phyloP scores from a whole-genome alignment of 176 grass and related monocot species.

The Poa annua region DNA sequence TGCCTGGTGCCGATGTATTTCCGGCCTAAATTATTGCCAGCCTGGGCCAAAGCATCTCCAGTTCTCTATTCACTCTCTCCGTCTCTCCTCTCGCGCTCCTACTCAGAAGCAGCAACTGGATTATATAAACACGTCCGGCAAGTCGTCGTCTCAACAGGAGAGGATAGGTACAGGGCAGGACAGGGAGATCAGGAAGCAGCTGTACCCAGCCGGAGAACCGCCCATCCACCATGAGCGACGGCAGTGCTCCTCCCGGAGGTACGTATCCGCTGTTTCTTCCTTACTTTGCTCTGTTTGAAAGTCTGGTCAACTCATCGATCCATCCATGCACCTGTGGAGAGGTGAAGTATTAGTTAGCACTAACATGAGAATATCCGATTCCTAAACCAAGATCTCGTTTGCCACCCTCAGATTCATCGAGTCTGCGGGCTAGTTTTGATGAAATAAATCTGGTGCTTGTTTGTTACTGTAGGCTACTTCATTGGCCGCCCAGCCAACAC shows the following conservation, averaged over 20 bases:
- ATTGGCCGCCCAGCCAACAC: slow-evolving; percentile 25
- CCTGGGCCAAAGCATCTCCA: slow-evolving; percentile 5
- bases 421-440: background rate
- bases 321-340: background rate
- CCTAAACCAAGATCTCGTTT: background rate
- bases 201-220: background rate
- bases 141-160: background rate
- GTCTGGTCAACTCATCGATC: background rate
- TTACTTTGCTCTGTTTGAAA: background rate
- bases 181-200: background rate
- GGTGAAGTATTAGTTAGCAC: background rate
- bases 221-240: slow-evolving; percentile 38
- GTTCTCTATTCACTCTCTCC: background rate
- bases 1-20: background rate
- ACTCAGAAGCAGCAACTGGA: background rate
- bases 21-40: slow-evolving; percentile 21
- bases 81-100: background rate
- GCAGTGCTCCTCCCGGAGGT: slow-evolving; percentile 34
- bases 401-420: background rate
- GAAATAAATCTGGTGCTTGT: background rate
- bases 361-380: background rate
- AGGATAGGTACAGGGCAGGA: background rate
- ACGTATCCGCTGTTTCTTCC: background rate
- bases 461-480: slow-evolving; percentile 37
- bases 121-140: background rate